Conservation (phyloP, 495 filamentous ascomycete genomes). For the Oidiodendron maius region DNA sequence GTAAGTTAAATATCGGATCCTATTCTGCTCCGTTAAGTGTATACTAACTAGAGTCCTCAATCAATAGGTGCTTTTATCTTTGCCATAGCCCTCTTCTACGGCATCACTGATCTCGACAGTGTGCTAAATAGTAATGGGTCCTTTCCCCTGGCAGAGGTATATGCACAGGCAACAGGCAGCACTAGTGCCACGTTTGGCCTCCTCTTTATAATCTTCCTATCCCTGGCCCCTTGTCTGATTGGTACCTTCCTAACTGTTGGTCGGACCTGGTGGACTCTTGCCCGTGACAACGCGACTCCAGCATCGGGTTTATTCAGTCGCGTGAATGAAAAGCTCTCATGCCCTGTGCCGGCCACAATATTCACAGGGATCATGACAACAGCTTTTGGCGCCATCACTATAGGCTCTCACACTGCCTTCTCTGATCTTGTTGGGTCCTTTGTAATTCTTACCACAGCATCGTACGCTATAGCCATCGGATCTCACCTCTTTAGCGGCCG, state of each 20-base stretch:
- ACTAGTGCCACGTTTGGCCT: constrained; percentile 57
- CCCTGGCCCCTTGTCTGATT: constrained; percentile 55
- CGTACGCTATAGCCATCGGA: constrained; percentile 70
- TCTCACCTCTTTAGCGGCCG: constrained; percentile 65
- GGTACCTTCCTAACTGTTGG: constrained; percentile 70
- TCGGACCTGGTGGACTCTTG: constrained; percentile 39
- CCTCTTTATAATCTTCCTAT: constrained; percentile 62
- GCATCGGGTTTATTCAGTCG: constrained; percentile 9
- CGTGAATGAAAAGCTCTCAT: constrained; percentile 47
- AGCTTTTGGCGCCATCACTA: constrained; percentile 65
- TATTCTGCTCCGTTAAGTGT: background rate
- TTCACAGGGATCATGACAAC: constrained; percentile 54
- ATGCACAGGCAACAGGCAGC: constrained; percentile 65
- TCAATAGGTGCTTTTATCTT: constrained; percentile 55
- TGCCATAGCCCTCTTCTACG: constrained; percentile 66
- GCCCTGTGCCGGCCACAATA: constrained; percentile 64
- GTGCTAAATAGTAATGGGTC: constrained; percentile 49
- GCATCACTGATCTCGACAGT: constrained; percentile 55
- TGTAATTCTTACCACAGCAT: constrained; percentile 65
- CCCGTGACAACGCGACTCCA: constrained; percentile 10
- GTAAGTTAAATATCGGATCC: constrained; percentile 18
- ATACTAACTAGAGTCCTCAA: constrained; percentile 13
- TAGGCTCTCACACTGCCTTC: constrained; percentile 71
- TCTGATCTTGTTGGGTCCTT: constrained; percentile 68
- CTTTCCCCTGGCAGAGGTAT: constrained; percentile 74